Percentiles rank a stretch among this genome's conserved stretches.
Conservation (phyloP, 441 rosid species). For the Erodium trifolium region DNA sequence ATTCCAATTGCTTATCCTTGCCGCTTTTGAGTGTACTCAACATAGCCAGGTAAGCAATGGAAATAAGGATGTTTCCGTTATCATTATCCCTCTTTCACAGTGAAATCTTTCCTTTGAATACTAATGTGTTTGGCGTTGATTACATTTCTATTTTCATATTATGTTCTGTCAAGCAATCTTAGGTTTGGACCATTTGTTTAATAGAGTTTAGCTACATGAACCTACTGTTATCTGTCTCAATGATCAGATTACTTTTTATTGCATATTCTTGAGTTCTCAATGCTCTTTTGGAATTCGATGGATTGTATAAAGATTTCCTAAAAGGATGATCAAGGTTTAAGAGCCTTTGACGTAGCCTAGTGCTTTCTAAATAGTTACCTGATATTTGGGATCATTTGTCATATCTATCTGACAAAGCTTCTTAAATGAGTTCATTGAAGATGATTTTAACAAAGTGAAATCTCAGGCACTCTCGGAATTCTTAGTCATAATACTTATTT, state of each 20-base stretch:
- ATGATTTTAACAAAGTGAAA: not conserved
- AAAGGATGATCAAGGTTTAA: not conserved
- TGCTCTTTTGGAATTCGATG: not conserved
- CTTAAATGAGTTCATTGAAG: not conserved
- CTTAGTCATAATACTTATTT: not conserved
- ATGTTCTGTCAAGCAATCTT: not conserved
- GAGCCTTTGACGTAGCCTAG: not conserved
- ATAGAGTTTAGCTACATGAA: not conserved
- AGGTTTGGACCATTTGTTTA: not conserved
- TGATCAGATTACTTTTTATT: not conserved
- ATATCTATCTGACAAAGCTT: too few species aligned
- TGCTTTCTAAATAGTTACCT: not conserved
- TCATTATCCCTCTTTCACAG: not conserved
- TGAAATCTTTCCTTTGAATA: not conserved
- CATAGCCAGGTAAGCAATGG: constrained; percentile 65
- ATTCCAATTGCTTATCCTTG: constrained; percentile 70
- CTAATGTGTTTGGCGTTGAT: not conserved
- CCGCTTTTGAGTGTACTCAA: constrained; percentile 80
- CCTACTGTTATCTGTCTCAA: not conserved
- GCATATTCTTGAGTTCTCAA: not conserved
- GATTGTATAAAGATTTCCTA: not conserved
- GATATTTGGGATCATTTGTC: not conserved
- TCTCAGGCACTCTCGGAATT: not conserved
- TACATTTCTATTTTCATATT: not conserved
- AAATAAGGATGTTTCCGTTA: not conserved